Percentiles rank a stretch among this genome's conserved stretches.
Conservation (phyloP, 352 stramenopile genomes). For the Phytophthora quininea region DNA sequence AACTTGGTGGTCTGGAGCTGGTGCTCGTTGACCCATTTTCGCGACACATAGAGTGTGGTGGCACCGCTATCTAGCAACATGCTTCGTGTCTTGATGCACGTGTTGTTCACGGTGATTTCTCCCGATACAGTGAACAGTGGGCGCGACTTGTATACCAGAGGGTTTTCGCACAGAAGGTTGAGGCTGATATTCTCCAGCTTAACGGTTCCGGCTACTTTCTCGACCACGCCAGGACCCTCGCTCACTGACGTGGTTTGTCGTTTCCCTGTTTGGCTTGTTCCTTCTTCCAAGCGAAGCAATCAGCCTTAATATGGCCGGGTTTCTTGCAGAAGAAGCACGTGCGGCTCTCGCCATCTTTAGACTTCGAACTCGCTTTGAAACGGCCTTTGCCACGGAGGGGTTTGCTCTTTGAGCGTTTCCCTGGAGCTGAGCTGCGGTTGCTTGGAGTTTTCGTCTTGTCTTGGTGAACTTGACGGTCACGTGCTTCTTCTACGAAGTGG, state of each 20-base stretch:
- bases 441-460: constrained; percentile 1
- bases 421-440: not conserved
- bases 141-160: constrained; percentile 12
- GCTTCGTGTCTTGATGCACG: not conserved
- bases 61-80: constrained; percentile 9
- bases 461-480: not conserved
- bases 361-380: not conserved
- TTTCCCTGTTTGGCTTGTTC: constrained; percentile 21
- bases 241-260: constrained; percentile 18
- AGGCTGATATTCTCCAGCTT: constrained; percentile 15
- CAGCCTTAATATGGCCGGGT: constrained; percentile 10
- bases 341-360: not conserved
- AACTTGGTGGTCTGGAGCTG: constrained; percentile 8
- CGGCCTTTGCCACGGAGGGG: not conserved
- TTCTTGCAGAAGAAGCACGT: constrained; percentile 21
- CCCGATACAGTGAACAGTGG: constrained; percentile 5
- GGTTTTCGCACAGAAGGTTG: constrained; percentile 11
- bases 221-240: constrained; percentile 17
- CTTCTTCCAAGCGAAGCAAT: constrained; percentile 15
- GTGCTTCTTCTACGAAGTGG: constrained; percentile 4
- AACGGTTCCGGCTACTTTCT: constrained; percentile 7
- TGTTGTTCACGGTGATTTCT: not conserved
- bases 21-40: constrained; percentile 3
- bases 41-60: constrained; percentile 6
- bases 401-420: not conserved